These are phyloP conservation scores for Lumnitzera racemosa DNA, from an alignment of 345 rosid species.

Conservation along the genomic window DNA sequence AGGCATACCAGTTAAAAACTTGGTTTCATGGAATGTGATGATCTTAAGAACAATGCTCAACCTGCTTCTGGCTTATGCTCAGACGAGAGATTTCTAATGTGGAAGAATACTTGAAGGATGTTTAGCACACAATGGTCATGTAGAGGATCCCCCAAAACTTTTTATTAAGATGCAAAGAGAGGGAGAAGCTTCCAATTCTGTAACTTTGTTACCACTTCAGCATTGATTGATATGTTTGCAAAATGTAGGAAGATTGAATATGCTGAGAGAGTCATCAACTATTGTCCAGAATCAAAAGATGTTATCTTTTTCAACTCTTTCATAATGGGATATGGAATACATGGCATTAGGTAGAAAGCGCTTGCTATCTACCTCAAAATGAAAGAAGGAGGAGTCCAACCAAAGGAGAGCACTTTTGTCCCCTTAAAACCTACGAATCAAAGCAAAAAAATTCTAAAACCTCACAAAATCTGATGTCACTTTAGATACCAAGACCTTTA, in stretches of 20 bases:
- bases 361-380: conserved; percentile 12
- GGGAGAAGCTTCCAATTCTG: conserved; percentile 23
- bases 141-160: conserved; percentile 20
- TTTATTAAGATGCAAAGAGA: conserved; percentile 24
- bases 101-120: conserved; percentile 20
- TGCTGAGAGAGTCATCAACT: conserved; percentile 14
- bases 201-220: conserved; percentile 21
- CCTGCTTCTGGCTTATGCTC: conserved; percentile 18
- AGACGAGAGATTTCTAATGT: conserved; percentile 10
- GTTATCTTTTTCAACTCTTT: conserved; percentile 22
- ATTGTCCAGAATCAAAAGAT: conserved; percentile 6
- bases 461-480: too few relatives aligned
- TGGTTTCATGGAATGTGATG: conserved; percentile 27
- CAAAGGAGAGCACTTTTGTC: conserved; percentile 21
- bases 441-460: too few relatives aligned
- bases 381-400: conserved; percentile 19
- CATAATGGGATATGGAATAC: conserved; percentile 23
- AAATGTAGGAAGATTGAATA: conserved; percentile 28
- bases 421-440: conserved; percentile 1
- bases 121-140: conserved; percentile 22
- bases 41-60: conserved; percentile 17
- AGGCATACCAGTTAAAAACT: conserved; percentile 6
- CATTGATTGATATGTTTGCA: conserved; percentile 28
- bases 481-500: too few relatives aligned
- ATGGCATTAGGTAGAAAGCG: conserved; percentile 25